Evolutionary conservation across 2,329 filamentous ascomycete genomes (phyloP), one percentile per base, ranked within the genome.

Genomic region (Penicillium sp.): DNA sequence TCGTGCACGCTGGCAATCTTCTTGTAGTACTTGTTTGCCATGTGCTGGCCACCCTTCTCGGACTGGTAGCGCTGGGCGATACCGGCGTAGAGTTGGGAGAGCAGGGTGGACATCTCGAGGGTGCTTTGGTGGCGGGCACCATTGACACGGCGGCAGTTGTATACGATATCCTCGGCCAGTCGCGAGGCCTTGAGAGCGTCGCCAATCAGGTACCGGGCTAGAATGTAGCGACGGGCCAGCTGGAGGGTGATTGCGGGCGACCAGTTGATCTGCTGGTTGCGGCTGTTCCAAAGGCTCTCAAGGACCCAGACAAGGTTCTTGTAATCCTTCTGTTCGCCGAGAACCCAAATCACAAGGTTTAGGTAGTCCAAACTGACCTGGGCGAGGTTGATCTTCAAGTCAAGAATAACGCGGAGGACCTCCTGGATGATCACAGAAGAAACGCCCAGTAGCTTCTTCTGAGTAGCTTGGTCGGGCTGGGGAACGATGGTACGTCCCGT

Each of bases 131-230:
- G 75, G 19, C 78, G 74, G 22, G 77, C 73, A 6, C 82, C 82
- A 65, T 82, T 79, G 24, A 81, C 81, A 35, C 82, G 80, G 24
- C 79, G 78, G 66, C 83, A 78, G 69, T 84, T 85, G 75, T 84
- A 84, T 4, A 79, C 77, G 47, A 84, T 83, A 62, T 82, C 80
- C 69, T 84, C 82, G 62, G 78, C 79, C 36, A 85, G 77, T 37
- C 74, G 76, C 35, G 81, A 62, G n/a, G 79, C 78, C 35, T 75
- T 74, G 66, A 76, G 69, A 24, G 75, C 73, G 54, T 81, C 78
- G 43, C 78, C 77, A 36, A 78, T 73, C 19, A 81, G 74, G 69
- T 82, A 83, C 54, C 80, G 80, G 6, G 78, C 79, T 57, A 80
- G 75, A 60, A 84, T 79, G 61, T 83, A 78, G 46, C 78, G 76